Conservation (phyloP, 2,329 filamentous ascomycete species). For the Aspergillus sp. region DNA sequence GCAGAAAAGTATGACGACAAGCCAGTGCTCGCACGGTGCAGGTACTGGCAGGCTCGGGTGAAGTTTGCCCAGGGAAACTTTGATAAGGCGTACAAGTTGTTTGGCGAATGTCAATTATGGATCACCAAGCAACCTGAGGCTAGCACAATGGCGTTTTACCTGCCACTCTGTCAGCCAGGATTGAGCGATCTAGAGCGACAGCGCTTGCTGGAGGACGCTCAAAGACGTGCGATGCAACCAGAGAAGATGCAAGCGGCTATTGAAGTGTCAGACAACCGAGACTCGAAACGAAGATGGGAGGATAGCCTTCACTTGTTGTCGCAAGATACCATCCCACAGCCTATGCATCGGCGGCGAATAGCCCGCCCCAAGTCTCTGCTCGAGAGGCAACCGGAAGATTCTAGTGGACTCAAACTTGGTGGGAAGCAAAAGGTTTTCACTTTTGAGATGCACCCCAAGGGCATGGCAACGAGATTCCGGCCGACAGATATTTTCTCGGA, state of each 20-base stretch:
- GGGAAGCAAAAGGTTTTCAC: slow-evolving; percentile 15
- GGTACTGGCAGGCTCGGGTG: slow-evolving; percentile 33
- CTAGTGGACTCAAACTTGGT: neutral
- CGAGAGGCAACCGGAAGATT: neutral
- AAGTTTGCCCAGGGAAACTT: slow-evolving; percentile 20
- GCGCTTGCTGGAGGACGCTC: neutral
- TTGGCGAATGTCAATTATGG: neutral
- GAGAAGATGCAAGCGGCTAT: neutral
- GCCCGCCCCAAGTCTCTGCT: neutral
- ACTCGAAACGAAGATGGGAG: neutral
- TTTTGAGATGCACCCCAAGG: slow-evolving; percentile 16
- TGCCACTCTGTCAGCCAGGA: neutral
- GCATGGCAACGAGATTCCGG: slow-evolving; percentile 20
- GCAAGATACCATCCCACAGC: neutral
- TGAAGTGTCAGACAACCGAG: neutral
- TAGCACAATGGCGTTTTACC: neutral
- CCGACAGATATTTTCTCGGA: slow-evolving; percentile 22
- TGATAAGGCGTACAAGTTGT: slow-evolving; percentile 11
- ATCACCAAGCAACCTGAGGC: neutral
- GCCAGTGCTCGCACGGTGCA: slow-evolving; percentile 19
- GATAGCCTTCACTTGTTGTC: neutral
- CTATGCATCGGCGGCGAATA: neutral
- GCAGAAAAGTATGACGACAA: slow-evolving; percentile 10
- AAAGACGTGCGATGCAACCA: neutral
- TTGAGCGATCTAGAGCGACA: neutral